phyloP scores from a whole-genome alignment of 1,284 basidiomycete species.

The Anthracocystis panici-leucophaei region DNA sequence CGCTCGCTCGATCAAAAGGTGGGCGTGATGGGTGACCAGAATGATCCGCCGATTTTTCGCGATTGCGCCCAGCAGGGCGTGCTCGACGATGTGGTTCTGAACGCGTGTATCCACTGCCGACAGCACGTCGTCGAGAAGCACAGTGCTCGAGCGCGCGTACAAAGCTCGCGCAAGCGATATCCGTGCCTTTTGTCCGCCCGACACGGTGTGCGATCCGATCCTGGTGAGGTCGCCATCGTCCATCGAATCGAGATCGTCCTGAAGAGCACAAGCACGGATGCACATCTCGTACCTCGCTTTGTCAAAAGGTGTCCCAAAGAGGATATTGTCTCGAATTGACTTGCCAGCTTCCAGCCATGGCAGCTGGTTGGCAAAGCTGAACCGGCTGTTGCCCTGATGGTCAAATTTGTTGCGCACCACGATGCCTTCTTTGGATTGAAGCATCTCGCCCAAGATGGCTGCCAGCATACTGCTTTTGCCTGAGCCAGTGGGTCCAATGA shows the following conservation, averaged over 20 bases:
- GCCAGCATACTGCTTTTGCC: constrained; percentile 64
- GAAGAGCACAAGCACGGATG: constrained; percentile 61
- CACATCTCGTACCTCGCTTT: constrained; percentile 51
- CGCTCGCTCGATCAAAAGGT: constrained; percentile 42
- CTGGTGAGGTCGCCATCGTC: constrained; percentile 62
- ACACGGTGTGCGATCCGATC: constrained; percentile 63
- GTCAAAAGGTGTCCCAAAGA: constrained; percentile 54
- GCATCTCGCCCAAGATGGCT: constrained; percentile 62
- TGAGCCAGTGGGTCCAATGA: constrained; percentile 60
- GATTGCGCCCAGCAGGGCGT: constrained; percentile 52
- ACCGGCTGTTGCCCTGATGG: constrained; percentile 45
- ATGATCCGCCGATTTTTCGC: constrained; percentile 76
- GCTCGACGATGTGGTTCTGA: constrained; percentile 72
- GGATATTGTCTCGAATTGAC: constrained; percentile 61
- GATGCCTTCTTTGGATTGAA: constrained; percentile 31
- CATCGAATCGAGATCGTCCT: constrained; percentile 57
- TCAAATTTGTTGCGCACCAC: constrained; percentile 51
- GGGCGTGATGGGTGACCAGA: constrained; percentile 77
- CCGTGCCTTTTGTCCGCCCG: constrained; percentile 65
- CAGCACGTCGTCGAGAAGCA: constrained; percentile 66
- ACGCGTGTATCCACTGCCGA: constrained; percentile 75
- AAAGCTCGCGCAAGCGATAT: constrained; percentile 63
- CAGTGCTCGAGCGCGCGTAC: constrained; percentile 57
- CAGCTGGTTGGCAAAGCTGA: constrained; percentile 54
- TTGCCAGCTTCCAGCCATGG: constrained; percentile 52